These are phyloP conservation scores for Moesziomyces sp. DNA, from an alignment of 1,284 basidiomycete genomes.

Conservation along the genomic window DNA sequence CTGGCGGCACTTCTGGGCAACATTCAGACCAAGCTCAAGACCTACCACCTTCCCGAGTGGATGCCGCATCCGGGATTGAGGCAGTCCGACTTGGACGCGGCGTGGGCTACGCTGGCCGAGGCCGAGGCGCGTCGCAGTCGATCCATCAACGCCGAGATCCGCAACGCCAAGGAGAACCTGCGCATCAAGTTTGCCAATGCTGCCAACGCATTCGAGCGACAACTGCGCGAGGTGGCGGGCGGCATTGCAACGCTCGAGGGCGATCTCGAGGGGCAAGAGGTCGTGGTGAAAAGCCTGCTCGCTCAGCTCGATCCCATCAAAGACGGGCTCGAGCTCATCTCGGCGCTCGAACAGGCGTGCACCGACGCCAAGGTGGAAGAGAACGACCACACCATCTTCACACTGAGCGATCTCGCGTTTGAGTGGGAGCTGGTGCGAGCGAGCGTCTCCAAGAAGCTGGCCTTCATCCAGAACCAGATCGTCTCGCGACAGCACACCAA, in stretches of 20 bases:
- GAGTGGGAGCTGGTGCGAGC: constrained; percentile 86
- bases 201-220: constrained; percentile 82
- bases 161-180: constrained; percentile 75
- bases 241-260: constrained; percentile 52
- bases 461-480: constrained; percentile 97
- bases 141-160: constrained; percentile 88
- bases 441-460: constrained; percentile 86
- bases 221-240: constrained; percentile 49
- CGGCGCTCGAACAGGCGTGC: constrained; percentile 73
- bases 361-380: constrained; percentile 92
- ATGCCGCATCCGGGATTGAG: constrained; percentile 48
- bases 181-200: constrained; percentile 84
- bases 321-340: constrained; percentile 32
- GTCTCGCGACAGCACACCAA: constrained; percentile 91
- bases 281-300: constrained; percentile 44
- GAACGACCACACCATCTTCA: constrained; percentile 94
- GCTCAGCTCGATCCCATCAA: constrained; percentile 44
- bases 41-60: constrained; percentile 75
- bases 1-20: constrained; percentile 88
- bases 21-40: constrained; percentile 91
- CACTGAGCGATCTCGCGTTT: constrained; percentile 87
- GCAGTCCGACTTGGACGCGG: constrained; percentile 78
- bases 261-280: constrained; percentile 51
- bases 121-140: constrained; percentile 83
- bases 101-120: constrained; percentile 79